Evolutionary conservation across 2,329 filamentous ascomycete species (phyloP).

Genomic region (Tolypocladium guangdongense): DNA sequence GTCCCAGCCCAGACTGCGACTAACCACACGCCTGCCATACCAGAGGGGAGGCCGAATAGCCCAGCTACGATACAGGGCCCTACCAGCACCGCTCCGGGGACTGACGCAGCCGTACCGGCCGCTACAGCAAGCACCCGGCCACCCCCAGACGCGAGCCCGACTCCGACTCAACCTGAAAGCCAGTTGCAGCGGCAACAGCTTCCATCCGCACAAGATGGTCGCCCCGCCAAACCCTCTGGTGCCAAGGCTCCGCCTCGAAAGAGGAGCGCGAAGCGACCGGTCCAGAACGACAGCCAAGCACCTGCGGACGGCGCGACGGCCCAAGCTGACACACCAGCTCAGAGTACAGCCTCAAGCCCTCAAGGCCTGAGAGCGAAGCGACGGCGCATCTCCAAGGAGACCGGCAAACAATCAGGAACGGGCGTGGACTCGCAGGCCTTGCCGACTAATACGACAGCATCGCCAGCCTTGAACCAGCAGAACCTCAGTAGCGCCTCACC

Average conservation of each 20-base stretch:
- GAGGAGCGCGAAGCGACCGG: background rate
- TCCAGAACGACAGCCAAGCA: background rate
- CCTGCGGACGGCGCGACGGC: background rate
- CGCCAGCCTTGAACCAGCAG: slow-evolving; percentile 4
- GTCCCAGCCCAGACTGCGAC: background rate
- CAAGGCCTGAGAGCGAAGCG: slow-evolving; percentile 12
- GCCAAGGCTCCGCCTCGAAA: background rate
- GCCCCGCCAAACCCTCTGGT: background rate
- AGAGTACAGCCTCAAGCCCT: slow-evolving; percentile 2
- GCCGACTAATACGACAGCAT: slow-evolving; percentile 4
- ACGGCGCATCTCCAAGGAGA: slow-evolving; percentile 13
- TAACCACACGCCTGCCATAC: background rate
- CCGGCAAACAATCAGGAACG: slow-evolving; percentile 4
- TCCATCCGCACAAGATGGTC: background rate
- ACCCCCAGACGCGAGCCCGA: background rate
- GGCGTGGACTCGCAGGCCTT: slow-evolving; percentile 5
- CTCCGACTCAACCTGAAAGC: background rate
- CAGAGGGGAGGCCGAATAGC: background rate
- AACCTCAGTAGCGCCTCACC: slow-evolving; percentile 5
- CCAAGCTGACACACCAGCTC: background rate
- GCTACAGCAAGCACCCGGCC: background rate
- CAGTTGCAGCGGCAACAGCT: background rate
- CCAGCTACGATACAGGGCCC: background rate
- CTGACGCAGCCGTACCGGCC: background rate
- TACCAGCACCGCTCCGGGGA: background rate